Evolutionary conservation across 176 grass and related monocot species (phyloP), one percentile per base, ranked within the genome.

Genomic region (Guadua angustifolia): DNA sequence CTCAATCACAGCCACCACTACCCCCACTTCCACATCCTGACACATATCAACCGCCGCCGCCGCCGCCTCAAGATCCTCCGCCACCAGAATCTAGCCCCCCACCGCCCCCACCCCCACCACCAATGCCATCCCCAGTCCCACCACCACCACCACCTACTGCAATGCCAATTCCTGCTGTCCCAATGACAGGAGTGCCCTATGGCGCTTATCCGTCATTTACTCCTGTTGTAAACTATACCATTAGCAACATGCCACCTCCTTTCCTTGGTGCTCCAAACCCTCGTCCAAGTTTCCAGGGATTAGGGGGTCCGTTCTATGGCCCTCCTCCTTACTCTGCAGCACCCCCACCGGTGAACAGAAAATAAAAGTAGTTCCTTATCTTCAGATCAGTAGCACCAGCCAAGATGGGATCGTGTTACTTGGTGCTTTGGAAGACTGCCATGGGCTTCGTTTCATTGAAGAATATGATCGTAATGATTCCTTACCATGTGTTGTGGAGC

Each of bases 11-110:
- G 4, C 87, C 88, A 1, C 91, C 79, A 1, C 84, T 84, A 4
- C 89, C 86, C 15, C 71, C 83, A 67, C 69, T 79, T 56, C 81
- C 88, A 5, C 71, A 85, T 82, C 88, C 89, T 74, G 76, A 94
- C 69, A 66, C 72, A 63, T 72, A 84, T 51, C 71, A 74, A 69
- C 92, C 82, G 26, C 79, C 84, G 19, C 88, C 92, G 7, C 88
- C 91, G 33, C 86, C 83, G 11, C 85, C 90, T 60, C 50, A 79
- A 43, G 66, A 90, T 40, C 69, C 88, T 76, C 73, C 78, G 3
- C 82, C 88, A 55, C 82, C 92, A 13, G 57, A 78, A 45, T 77
- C 88, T 82, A 90, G 61, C 69, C 82, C 79, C 0, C 83, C 15
- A 0, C 73, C 49, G 10, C 22, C 79, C 0, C 83, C 15, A 0